Conservation (phyloP, 148 eudicot species). For the Chenopodium album region DNA sequence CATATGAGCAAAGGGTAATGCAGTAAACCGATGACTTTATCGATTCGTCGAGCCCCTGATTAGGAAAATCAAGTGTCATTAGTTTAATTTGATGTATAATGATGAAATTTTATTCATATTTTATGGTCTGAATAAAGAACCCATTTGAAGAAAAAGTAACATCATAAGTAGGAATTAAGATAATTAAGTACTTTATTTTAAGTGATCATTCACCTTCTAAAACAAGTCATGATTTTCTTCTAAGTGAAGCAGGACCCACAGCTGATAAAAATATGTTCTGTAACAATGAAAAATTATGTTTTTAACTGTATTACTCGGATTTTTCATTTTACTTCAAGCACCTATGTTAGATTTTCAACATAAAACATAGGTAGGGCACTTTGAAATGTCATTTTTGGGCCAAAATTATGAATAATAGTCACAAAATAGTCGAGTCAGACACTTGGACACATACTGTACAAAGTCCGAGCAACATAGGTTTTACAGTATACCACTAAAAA, state of each 20-base stretch:
- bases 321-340: too few relatives aligned
- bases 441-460: too few relatives aligned
- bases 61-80: background rate
- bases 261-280: background rate
- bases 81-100: background rate
- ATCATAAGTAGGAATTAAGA: background rate
- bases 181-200: too few relatives aligned
- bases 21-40: constrained; percentile 7
- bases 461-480: background rate
- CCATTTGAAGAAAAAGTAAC: background rate
- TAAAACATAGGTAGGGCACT: too few relatives aligned
- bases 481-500: background rate
- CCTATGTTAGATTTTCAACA: too few relatives aligned
- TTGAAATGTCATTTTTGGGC: too few relatives aligned
- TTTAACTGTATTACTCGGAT: background rate
- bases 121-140: background rate
- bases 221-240: constrained; percentile 6
- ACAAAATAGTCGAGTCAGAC: too few relatives aligned
- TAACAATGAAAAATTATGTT: background rate
- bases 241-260: constrained; percentile 1
- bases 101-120: background rate
- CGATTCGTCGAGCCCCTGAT: background rate
- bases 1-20: constrained; percentile 19
- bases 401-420: too few relatives aligned
- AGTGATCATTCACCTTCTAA: constrained; percentile 9